Base-by-base conservation (phyloP, 768 basidiomycete species). In the Russula olivacea region DNA sequence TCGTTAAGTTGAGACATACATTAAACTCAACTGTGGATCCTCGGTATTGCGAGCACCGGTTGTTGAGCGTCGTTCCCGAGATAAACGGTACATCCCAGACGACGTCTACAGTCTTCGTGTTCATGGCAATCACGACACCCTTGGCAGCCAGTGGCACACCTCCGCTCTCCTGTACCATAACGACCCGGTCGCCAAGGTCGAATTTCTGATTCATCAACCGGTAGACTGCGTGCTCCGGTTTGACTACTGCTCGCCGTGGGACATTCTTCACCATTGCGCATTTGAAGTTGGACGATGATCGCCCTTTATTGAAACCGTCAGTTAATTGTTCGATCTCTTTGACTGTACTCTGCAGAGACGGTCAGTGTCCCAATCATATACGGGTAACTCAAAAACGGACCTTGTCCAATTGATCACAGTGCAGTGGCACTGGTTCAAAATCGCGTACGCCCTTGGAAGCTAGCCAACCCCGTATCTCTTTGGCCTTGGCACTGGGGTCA, bases 41-140 rank as follows among this genome's bases (percentile, higher is more conserved):
- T 19, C 95, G 90, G 72, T 97, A 98, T 64, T 86, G 83, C 0
- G 93, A 93, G 74, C 95, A 97, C 90, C 94, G 80, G 69, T 91
- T 91, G 4, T 86, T 85, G 12, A 98, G 77, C 0, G 91, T 97
- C 2, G 82, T 80, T 8, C 97, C 97, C 23, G 93, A 86, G 84
- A 99, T 91, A 76, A 99, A 98, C 1, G 93, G 82, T 25, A 89
- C 87, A 72, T 99, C 97, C 91, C 97, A 98, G 0, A 96, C 82
- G 25, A 98, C 89, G 72, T 98, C 97, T 82, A 98, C 89, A 4
- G 88, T 84, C 71, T 88, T 90, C 2, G 87, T 76, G 69, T 87
- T 91, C 69, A 99, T 75, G 15, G 95, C 92, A 57, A 98, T 83
- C 28, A 98, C 94, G 17, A 96, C 92, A 23, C 97, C 97, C 75